Evolutionary conservation across 2,329 filamentous ascomycete genomes (phyloP).

Genomic region (Claviceps fusiformis): DNA sequence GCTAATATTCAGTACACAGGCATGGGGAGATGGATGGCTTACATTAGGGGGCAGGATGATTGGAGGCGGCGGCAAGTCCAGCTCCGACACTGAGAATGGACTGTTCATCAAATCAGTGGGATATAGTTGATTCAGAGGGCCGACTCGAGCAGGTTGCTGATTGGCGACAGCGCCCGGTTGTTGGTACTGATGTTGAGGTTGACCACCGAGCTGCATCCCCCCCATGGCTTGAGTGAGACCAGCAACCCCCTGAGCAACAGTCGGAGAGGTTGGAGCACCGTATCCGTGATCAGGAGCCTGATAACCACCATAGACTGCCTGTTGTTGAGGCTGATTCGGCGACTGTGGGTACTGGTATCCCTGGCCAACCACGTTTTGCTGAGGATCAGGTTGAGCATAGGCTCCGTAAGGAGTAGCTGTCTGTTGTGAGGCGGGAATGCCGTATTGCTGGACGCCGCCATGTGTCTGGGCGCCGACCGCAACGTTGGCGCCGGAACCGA

Average conservation of each 20-base stretch:
- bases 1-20: background rate
- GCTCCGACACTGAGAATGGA: slow-evolving; percentile 84
- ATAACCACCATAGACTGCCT: slow-evolving; percentile 24
- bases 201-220: slow-evolving; percentile 62
- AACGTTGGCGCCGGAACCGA: slow-evolving; percentile 77
- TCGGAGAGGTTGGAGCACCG: slow-evolving; percentile 21
- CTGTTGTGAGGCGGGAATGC: slow-evolving; percentile 27
- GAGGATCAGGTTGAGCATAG: slow-evolving; percentile 40
- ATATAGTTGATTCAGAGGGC: slow-evolving; percentile 72
- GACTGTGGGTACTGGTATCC: slow-evolving; percentile 29
- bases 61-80: slow-evolving; percentile 81
- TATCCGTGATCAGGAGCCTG: slow-evolving; percentile 49
- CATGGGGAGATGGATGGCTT: slow-evolving; percentile 25
- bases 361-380: slow-evolving; percentile 20
- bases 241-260: slow-evolving; percentile 38
- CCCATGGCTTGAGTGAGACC: slow-evolving; percentile 76
- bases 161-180: slow-evolving; percentile 25
- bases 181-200: slow-evolving; percentile 30
- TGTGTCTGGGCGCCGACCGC: slow-evolving; percentile 33
- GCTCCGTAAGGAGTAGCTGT: slow-evolving; percentile 39
- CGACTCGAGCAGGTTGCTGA: slow-evolving; percentile 28
- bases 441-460: slow-evolving; percentile 30
- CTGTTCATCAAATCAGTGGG: slow-evolving; percentile 84
- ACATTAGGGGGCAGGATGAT: slow-evolving; percentile 89
- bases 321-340: slow-evolving; percentile 31